These are phyloP conservation scores for Begonia masoniana DNA, from an alignment of 306 rosid species.

Conservation along the genomic window DNA sequence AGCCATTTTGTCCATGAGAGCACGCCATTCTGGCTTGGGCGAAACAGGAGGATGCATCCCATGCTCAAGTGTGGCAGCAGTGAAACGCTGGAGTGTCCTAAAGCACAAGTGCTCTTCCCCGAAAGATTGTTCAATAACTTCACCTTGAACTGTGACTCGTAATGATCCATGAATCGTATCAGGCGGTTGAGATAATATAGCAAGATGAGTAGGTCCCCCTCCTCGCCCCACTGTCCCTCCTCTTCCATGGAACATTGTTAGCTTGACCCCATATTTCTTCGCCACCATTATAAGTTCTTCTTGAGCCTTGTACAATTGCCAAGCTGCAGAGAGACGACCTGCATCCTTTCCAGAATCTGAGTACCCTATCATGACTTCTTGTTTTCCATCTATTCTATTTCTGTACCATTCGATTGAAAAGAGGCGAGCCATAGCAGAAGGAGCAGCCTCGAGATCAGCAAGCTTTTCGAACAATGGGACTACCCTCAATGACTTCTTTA, in stretches of 20 bases:
- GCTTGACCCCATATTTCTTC: slow-evolving; percentile 68
- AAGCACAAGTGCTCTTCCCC: slow-evolving; percentile 99
- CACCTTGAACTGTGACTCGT: slow-evolving; percentile 97
- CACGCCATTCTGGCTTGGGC: slow-evolving; percentile 95
- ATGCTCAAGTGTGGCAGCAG: slow-evolving; percentile 98
- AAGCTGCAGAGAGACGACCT: slow-evolving; percentile 90
- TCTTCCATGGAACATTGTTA: slow-evolving; percentile 95
- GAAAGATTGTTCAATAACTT: slow-evolving; percentile 92
- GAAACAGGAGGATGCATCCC: slow-evolving; percentile 95
- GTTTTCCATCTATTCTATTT: slow-evolving; percentile 80
- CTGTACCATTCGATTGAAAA: slow-evolving; percentile 93
- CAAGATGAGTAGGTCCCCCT: slow-evolving; percentile 98
- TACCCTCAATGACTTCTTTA: slow-evolving; percentile 68
- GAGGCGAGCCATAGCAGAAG: slow-evolving; percentile 75
- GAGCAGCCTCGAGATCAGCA: slow-evolving; percentile 88
- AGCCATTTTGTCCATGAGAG: slow-evolving; percentile 92
- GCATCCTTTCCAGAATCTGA: slow-evolving; percentile 99
- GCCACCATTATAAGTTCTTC: slow-evolving; percentile 87
- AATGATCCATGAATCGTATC: slow-evolving; percentile 89
- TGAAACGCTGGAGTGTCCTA: slow-evolving; percentile 90
- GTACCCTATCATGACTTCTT: slow-evolving; percentile 98
- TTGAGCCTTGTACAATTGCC: slow-evolving; percentile 93
- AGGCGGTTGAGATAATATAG: slow-evolving; percentile 96
- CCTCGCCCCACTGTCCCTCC: slow-evolving; percentile 99
- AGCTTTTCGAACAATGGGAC: slow-evolving; percentile 95